Evolutionary conservation across 83 land plant species (phyloP), one percentile per base, ranked within the genome.

Genomic region (Thuja plicata): DNA sequence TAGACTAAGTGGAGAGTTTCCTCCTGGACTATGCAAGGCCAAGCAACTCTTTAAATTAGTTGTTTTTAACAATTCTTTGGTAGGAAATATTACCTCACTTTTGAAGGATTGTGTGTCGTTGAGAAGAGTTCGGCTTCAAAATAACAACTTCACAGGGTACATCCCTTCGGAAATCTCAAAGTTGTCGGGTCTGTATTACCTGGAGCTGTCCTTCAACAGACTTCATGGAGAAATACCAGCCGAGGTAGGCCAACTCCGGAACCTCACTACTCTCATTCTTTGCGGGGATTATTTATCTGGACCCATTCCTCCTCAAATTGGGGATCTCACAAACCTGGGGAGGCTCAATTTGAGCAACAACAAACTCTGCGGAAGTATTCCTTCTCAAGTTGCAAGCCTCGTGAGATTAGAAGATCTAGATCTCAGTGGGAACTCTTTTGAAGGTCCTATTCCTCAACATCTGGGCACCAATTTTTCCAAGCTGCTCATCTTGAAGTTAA

Each of bases 341-440:
- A 46, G 87, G 30, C 45, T 94, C 41, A 91, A 92, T 60, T 52
- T 94, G 32, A 90, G 93, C 8, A 81, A 80, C 41, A 94, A 92
- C 76, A 88, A 52, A 50, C 85, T 93, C 30, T 83, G n/a, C 11
- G 93, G 93, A 41, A 38, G 71, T 1, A 90, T 92, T 55, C 93
- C 91, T 0, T 32, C 82, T 0, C 73, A 91, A 62, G 57, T 92
- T 9, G 87, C 90, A 30, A 89, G 21, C 46, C 88, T 89, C 43
- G 71, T 88, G 50, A 90, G 84, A 87, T 85, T 94, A 30, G n/a
- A n/a, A 16, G 70, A 77, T 16, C 86, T 94, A 17, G 91, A 90
- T 86, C 87, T 94, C 54, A 91, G 91, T 8, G 90, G 88, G 89
- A 92, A 92, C 50, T 84, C 90, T 48, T 74, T 93, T 66, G 89